Percentiles rank a stretch among this genome's conserved stretches.
Conservation (phyloP, 2,329 filamentous ascomycete species). For the Neocucurbitaria cava region DNA sequence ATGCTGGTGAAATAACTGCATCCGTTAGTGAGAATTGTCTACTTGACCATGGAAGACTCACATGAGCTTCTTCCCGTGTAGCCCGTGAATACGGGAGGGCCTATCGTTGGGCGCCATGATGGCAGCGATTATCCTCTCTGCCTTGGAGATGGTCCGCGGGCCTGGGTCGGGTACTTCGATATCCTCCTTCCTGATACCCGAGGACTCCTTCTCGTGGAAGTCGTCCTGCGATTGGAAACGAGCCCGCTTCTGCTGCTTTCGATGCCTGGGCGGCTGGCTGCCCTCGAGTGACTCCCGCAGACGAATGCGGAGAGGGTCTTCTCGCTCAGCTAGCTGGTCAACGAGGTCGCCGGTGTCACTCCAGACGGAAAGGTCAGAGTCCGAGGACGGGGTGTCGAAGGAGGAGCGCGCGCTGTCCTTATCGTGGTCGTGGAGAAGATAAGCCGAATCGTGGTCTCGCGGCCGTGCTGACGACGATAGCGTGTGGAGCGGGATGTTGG, state of each 20-base stretch:
- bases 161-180: conserved; percentile 79
- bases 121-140: conserved; percentile 74
- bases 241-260: conserved; percentile 67
- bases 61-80: conserved; percentile 95
- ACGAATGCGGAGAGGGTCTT: conserved; percentile 79
- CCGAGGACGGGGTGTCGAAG: conserved; percentile 61
- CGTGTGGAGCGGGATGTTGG: conserved; percentile 87
- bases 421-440: conserved; percentile 55
- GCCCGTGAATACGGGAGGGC: conserved; percentile 78
- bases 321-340: conserved; percentile 83
- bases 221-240: conserved; percentile 66
- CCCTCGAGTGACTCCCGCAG: conserved; percentile 71
- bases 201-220: conserved; percentile 52
- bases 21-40: conserved; percentile 12
- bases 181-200: conserved; percentile 68
- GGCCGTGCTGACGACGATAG: conserved; percentile 60
- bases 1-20: conserved; percentile 92
- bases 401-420: conserved; percentile 62
- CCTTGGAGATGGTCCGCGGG: conserved; percentile 68
- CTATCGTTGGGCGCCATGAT: conserved; percentile 84
- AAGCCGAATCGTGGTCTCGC: conserved; percentile 48
- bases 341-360: conserved; percentile 94
- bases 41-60: conserved; percentile 55
- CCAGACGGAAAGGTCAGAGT: conserved; percentile 81
- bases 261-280: conserved; percentile 58